Base-by-base conservation (phyloP, 495 filamentous ascomycete genomes). In the Letharia columbiana region DNA sequence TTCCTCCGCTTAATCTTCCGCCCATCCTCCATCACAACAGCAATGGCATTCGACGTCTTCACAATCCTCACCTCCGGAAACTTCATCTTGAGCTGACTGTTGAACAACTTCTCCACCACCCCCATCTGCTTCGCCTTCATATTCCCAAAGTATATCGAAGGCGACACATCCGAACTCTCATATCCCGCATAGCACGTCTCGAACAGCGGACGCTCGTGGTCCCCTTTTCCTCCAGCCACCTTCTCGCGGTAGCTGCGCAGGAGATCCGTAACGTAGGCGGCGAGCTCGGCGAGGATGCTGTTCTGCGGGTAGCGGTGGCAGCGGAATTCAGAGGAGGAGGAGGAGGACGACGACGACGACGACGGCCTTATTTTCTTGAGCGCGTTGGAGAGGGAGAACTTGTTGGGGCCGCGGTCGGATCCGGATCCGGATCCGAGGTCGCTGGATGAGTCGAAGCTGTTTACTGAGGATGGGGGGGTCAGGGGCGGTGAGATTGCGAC, bases 61-160 rank as follows among this genome's bases (percentile, higher is more conserved):
- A 60, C 40, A 7, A 68, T 33, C 49, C n/a, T 49, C 28, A 68
- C 57, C 17, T 42, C 50, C 31, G 67, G 62, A 23, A 66, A 68
- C 35, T 20, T 65, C 13, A 39, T 11, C 63, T n/a, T 2, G 5
- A 68, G 63, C 47, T 62, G 67, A n/a, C 45, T 68, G 10, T 18
- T 40, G 15, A 68, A 52, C 35, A 68, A 20, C 12, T 47, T 52
- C 57, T 68, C n/a, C 62, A 68, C 41, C 58, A 50, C 45, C 0
- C 44, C 40, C 18, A 62, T 41, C 57, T 65, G 57, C 67, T 62
- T 61, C 67, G 52, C 54, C 63, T 60, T 61, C 67, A 68, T 61
- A 4, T 62, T 41, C 20, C 40, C 50, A 33, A 65, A 65, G 42
- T 65, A 64, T 13, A 66, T 57, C 15, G 56, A 35, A 1, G 67